A percentile compares a stretch with the other conserved stretches of the same genome.
phyloP scores from a whole-genome alignment of 73 alveolate genomes.

The Tetrahymena elliotti region DNA sequence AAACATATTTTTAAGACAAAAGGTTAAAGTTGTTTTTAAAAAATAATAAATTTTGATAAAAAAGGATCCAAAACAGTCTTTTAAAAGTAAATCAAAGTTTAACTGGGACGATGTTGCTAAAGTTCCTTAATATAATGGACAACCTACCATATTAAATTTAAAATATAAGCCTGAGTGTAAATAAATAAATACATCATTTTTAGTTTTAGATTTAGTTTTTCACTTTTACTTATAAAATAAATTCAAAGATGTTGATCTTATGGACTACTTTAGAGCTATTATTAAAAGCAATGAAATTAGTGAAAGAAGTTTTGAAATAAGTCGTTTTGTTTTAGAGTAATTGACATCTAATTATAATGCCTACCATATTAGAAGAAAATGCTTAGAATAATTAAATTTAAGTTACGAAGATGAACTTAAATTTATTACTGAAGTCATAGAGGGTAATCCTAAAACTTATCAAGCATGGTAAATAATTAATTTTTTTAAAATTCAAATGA shows the following conservation, averaged over 20 bases:
- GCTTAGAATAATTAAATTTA: constrained; percentile 59
- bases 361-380: constrained; percentile 73
- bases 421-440: constrained; percentile 39
- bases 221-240: neutral
- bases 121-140: neutral
- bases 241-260: constrained; percentile 14
- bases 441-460: constrained; percentile 14
- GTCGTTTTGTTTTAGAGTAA: constrained; percentile 44
- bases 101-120: constrained; percentile 26
- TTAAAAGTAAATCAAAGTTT: neutral
- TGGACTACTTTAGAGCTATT: constrained; percentile 55
- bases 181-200: too few species aligned
- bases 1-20: neutral
- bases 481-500: neutral
- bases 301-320: constrained; percentile 62
- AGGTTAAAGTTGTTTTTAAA: too few species aligned
- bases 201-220: neutral
- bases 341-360: constrained; percentile 76
- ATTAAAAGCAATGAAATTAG: constrained; percentile 55
- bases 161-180: constrained; percentile 14
- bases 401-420: constrained; percentile 59
- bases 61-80: neutral
- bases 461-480: neutral
- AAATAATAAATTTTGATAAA: too few species aligned
- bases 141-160: constrained; percentile 1